Conservation (phyloP, 352 stramenopile genomes). For the Thraustochytrium sp. region DNA sequence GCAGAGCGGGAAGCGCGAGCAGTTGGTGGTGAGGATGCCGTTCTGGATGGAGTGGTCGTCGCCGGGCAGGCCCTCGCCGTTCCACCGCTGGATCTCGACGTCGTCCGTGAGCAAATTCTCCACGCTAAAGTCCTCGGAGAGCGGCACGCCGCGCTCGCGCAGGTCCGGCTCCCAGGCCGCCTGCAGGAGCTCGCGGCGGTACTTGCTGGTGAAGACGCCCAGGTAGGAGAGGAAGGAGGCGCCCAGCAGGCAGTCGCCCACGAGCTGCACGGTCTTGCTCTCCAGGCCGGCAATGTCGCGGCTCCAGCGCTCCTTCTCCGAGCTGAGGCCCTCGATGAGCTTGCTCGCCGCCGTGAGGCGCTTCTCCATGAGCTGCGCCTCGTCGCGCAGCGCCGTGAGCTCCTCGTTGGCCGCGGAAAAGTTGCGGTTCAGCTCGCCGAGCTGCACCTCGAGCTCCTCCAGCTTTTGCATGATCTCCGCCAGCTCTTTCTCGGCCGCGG, state of each 20-base stretch:
- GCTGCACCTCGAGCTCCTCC: slow-evolving; percentile 68
- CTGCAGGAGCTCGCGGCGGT: slow-evolving; percentile 55
- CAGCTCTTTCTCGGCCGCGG: slow-evolving; percentile 69
- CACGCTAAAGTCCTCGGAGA: slow-evolving; percentile 77
- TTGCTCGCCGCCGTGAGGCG: slow-evolving; percentile 80
- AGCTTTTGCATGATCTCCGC: slow-evolving; percentile 60
- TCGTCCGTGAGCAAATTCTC: slow-evolving; percentile 83
- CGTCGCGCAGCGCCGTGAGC: slow-evolving; percentile 76
- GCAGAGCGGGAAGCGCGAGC: slow-evolving; percentile 85
- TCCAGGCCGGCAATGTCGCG: slow-evolving; percentile 79
- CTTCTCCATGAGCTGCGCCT: slow-evolving; percentile 91
- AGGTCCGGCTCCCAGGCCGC: slow-evolving; percentile 62
- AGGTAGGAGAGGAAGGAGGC: slow-evolving; percentile 81
- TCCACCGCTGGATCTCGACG: slow-evolving; percentile 86
- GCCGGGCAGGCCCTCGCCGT: slow-evolving; percentile 80
- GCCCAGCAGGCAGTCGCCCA: slow-evolving; percentile 78
- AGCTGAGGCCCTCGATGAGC: slow-evolving; percentile 78
- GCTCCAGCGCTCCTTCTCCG: slow-evolving; percentile 82
- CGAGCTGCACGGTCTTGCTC: slow-evolving; percentile 70
- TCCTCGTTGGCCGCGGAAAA: slow-evolving; percentile 83
- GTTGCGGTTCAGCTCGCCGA: slow-evolving; percentile 79
- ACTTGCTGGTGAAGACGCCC: slow-evolving; percentile 81
- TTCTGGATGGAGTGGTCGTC: slow-evolving; percentile 92
- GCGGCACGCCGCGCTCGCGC: slow-evolving; percentile 61
- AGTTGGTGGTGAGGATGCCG: slow-evolving; percentile 86